These are phyloP conservation scores for Monilinia vaccinii-corymbosi DNA, from an alignment of 2,329 filamentous ascomycete genomes.

Conservation along the genomic window DNA sequence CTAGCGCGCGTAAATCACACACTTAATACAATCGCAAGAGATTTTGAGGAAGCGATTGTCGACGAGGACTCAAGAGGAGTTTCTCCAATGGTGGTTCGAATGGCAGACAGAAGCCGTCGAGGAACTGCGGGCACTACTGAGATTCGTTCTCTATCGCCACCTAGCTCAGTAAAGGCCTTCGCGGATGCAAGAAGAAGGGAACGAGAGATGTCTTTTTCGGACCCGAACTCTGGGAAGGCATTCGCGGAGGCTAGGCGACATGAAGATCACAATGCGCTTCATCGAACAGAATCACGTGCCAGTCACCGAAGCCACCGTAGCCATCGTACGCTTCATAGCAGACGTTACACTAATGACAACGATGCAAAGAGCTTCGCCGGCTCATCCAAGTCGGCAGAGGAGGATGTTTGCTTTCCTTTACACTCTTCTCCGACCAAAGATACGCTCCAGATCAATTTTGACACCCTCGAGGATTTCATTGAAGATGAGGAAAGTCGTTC, in stretches of 20 bases:
- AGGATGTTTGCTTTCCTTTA: constrained; percentile 81
- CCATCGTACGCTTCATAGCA: constrained; percentile 44
- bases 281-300: constrained; percentile 61
- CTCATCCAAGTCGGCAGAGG: constrained; percentile 65
- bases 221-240: constrained; percentile 85
- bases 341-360: constrained; percentile 50
- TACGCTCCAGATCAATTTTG: constrained; percentile 80
- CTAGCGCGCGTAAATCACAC: constrained; percentile 34
- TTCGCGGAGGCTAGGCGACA: constrained; percentile 82
- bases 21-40: constrained; percentile 49
- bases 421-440: constrained; percentile 60
- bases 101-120: constrained; percentile 38
- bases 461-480: constrained; percentile 89
- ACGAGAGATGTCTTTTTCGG: constrained; percentile 51
- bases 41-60: constrained; percentile 78
- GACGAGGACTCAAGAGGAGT: constrained; percentile 58
- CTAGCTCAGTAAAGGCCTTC: constrained; percentile 96
- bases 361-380: constrained; percentile 53
- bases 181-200: constrained; percentile 81
- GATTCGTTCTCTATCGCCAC: constrained; percentile 70
- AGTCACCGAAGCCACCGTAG: constrained; percentile 53
- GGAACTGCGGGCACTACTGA: constrained; percentile 46
- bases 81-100: constrained; percentile 27
- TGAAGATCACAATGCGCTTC: constrained; percentile 48
- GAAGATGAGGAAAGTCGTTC: constrained; percentile 48